phyloP scores from a whole-genome alignment of 495 filamentous ascomycete genomes.

The Trichoderma gamsii region DNA sequence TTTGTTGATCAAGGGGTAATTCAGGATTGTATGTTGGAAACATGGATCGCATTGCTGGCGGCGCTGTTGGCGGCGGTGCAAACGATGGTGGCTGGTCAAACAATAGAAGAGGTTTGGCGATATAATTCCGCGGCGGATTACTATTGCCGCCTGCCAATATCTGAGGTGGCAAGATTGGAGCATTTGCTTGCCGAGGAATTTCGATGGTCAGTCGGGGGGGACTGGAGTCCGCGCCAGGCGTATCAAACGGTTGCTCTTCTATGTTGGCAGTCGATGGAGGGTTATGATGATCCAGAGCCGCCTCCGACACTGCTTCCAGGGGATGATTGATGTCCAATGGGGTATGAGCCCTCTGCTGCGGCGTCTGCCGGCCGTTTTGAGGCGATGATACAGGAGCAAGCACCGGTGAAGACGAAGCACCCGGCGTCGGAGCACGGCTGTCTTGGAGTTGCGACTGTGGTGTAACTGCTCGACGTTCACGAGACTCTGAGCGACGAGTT shows the following conservation, averaged over 20 bases:
- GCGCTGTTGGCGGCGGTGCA: slow-evolving; percentile 29
- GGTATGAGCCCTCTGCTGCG: slow-evolving; percentile 31
- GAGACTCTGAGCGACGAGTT: slow-evolving; percentile 15
- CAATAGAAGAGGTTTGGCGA: slow-evolving; percentile 39
- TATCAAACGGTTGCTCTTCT: slow-evolving; percentile 25
- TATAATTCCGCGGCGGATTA: slow-evolving; percentile 41
- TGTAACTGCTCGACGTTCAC: slow-evolving; percentile 26
- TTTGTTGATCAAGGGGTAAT: slow-evolving; percentile 60
- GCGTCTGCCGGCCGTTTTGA: slow-evolving; percentile 30
- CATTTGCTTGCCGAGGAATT: slow-evolving; percentile 38
- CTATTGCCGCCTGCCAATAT: slow-evolving; percentile 45
- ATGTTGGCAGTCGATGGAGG: slow-evolving; percentile 34
- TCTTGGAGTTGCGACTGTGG: slow-evolving; percentile 32
- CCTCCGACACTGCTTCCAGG: slow-evolving; percentile 19
- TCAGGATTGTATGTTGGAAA: slow-evolving; percentile 77
- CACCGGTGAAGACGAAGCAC: background rate
- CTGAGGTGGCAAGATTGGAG: slow-evolving; percentile 45
- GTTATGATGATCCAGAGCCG: slow-evolving; percentile 25
- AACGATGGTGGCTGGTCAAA: slow-evolving; percentile 27
- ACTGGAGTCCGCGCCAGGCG: slow-evolving; percentile 25
- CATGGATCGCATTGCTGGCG: slow-evolving; percentile 48
- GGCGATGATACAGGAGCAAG: slow-evolving; percentile 19
- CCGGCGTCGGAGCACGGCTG: slow-evolving; percentile 21
- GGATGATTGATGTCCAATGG: slow-evolving; percentile 19
- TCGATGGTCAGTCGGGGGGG: slow-evolving; percentile 28